These are phyloP conservation scores for Rhizoclosmatium sp. DNA, from an alignment of 192 early-diverging fungal species.

Conservation along the genomic window DNA sequence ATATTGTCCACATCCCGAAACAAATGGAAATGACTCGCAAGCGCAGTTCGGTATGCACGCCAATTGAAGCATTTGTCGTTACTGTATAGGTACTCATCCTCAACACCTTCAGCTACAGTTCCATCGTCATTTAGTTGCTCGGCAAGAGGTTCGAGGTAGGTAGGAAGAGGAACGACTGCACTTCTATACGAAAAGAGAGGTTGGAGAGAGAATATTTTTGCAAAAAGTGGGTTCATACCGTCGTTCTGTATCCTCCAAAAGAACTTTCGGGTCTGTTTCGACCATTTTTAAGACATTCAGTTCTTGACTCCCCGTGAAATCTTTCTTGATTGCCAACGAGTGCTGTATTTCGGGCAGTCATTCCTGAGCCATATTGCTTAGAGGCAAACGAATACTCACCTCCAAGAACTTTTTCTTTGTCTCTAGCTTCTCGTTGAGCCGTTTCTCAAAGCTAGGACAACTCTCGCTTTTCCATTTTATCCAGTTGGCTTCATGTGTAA, in stretches of 20 bases:
- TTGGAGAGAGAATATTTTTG: conserved; percentile 31
- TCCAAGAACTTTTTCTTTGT: conserved; percentile 42
- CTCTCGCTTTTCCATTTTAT: conserved; percentile 82
- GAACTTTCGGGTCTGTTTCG: conserved; percentile 33
- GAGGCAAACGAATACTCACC: conserved; percentile 32
- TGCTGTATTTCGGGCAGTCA: conserved; percentile 5
- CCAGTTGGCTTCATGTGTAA: conserved; percentile 82
- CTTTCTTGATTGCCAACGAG: conserved; percentile 23
- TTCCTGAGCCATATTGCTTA: background rate
- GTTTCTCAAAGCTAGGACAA: conserved; percentile 76
- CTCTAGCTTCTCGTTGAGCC: conserved; percentile 49
- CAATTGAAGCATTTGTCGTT: conserved; percentile 47
- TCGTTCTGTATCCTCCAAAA: conserved; percentile 15
- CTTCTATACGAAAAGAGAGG: conserved; percentile 6
- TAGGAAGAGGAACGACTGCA: conserved; percentile 33
- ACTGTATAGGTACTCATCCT: conserved; percentile 44
- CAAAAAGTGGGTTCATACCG: conserved; percentile 26
- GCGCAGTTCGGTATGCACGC: conserved; percentile 57
- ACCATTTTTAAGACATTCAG: conserved; percentile 44
- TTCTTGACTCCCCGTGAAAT: conserved; percentile 50
- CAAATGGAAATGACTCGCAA: conserved; percentile 53
- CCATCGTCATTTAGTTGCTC: conserved; percentile 50
- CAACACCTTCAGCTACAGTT: conserved; percentile 47
- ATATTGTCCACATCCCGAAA: conserved; percentile 46
- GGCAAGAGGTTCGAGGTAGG: conserved; percentile 48